A percentile compares a stretch with the other conserved stretches of the same genome.
Conservation (phyloP, 495 filamentous ascomycete genomes). For the Penicillium diatomitis region DNA sequence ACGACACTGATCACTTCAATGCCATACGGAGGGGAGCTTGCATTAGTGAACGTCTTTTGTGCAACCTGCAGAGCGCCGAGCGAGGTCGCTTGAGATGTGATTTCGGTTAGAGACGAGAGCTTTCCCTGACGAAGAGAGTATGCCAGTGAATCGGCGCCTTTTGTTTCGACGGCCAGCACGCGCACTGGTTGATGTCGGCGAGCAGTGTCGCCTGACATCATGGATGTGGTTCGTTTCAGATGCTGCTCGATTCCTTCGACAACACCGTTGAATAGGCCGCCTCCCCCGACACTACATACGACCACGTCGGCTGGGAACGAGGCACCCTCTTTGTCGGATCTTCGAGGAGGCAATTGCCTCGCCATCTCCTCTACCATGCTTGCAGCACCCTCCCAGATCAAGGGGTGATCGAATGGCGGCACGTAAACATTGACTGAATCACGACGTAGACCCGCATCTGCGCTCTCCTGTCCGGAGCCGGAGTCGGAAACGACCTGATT, state of each 20-base stretch:
- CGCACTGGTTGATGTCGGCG: conserved; percentile 15
- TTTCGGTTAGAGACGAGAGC: conserved; percentile 52
- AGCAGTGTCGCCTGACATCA: not conserved
- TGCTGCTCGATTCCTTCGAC: conserved; percentile 53
- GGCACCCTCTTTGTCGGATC: conserved; percentile 3
- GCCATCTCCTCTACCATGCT: conserved; percentile 66
- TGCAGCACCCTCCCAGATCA: conserved; percentile 66
- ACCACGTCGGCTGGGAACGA: conserved; percentile 49
- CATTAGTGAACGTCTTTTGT: conserved; percentile 55
- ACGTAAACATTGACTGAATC: conserved; percentile 51
- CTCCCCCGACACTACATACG: conserved; percentile 78
- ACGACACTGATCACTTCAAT: conserved; percentile 52
- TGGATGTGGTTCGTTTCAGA: conserved; percentile 5
- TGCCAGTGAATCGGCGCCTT: conserved; percentile 61
- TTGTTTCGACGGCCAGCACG: conserved; percentile 71
- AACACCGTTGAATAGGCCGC: conserved; percentile 73
- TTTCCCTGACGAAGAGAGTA: conserved; percentile 44
- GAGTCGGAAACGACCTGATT: conserved; percentile 2
- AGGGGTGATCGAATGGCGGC: conserved; percentile 70
- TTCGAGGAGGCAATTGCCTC: conserved; percentile 37
- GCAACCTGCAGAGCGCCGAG: conserved; percentile 68
- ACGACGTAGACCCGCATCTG: too few relatives aligned
- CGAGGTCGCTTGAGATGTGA: conserved; percentile 69
- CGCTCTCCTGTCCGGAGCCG: conserved; percentile 8
- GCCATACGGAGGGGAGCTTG: conserved; percentile 21